Evolutionary conservation across 2,329 filamentous ascomycete species (phyloP).

Genomic region (Calonectria pauciramosa): DNA sequence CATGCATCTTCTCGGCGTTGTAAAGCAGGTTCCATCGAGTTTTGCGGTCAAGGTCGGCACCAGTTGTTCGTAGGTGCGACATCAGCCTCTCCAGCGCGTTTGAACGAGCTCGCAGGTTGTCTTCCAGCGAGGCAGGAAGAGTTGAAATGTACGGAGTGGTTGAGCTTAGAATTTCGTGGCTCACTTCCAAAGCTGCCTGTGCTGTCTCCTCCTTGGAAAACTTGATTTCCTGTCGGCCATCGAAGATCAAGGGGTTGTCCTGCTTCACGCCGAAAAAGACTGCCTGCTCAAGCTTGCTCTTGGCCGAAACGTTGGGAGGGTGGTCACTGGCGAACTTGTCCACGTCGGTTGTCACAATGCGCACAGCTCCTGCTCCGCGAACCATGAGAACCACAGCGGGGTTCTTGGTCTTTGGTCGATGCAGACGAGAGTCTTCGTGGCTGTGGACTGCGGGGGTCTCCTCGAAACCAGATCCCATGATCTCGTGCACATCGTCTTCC

Average conservation of each 20-base stretch:
- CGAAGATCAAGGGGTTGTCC: constrained; percentile 90
- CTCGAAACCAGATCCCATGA: constrained; percentile 74
- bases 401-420: constrained; percentile 70
- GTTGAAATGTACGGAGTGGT: constrained; percentile 80
- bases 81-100: constrained; percentile 83
- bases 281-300: constrained; percentile 92
- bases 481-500: constrained; percentile 72
- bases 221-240: constrained; percentile 73
- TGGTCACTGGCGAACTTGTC: constrained; percentile 71
- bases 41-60: constrained; percentile 73
- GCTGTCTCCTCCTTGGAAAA: constrained; percentile 81
- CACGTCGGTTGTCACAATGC: constrained; percentile 70
- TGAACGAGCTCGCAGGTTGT: constrained; percentile 81
- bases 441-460: constrained; percentile 59
- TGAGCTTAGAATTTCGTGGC: constrained; percentile 85
- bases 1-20: constrained; percentile 90
- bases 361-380: constrained; percentile 72
- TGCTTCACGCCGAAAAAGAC: constrained; percentile 90
- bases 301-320: constrained; percentile 79
- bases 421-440: constrained; percentile 63
- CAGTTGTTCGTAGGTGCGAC: constrained; percentile 75
- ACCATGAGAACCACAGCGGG: constrained; percentile 74
- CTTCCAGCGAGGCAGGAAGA: constrained; percentile 81
- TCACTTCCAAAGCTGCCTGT: constrained; percentile 82
- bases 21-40: constrained; percentile 87